phyloP scores from a whole-genome alignment of 306 rosid species.

The Malus sylvestris region DNA sequence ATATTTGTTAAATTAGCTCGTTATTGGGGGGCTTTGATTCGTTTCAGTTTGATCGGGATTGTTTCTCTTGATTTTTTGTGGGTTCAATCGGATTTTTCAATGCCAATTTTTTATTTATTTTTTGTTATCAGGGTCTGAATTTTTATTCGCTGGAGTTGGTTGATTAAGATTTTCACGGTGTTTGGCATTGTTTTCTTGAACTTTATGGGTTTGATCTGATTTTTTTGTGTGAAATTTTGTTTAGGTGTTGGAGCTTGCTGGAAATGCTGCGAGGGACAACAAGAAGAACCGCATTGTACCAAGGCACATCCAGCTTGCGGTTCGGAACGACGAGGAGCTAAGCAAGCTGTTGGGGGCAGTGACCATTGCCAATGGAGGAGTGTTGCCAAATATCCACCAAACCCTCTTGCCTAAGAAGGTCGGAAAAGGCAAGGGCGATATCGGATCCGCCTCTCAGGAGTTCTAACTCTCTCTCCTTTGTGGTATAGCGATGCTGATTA shows the following conservation, averaged over 20 bases:
- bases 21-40: not conserved
- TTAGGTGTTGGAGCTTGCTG: slow-evolving; percentile 79
- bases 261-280: slow-evolving; percentile 86
- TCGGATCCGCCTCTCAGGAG: slow-evolving; percentile 85
- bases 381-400: slow-evolving; percentile 62
- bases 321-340: slow-evolving; percentile 78
- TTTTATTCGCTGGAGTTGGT: not conserved
- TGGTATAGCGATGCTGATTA: not conserved
- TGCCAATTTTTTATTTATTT: too few species aligned
- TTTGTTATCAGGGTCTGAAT: not conserved
- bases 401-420: slow-evolving; percentile 66
- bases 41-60: not conserved
- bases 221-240: not conserved
- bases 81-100: not conserved
- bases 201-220: not conserved
- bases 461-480: slow-evolving; percentile 29
- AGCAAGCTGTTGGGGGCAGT: slow-evolving; percentile 79
- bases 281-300: slow-evolving; percentile 88
- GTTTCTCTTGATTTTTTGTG: not conserved
- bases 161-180: not conserved
- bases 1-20: not conserved
- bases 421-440: slow-evolving; percentile 70
- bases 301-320: slow-evolving; percentile 80
- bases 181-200: not conserved
- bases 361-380: slow-evolving; percentile 73